phyloP scores from a whole-genome alignment of 1,284 basidiomycete genomes.

The Trichosporon ovoides region DNA sequence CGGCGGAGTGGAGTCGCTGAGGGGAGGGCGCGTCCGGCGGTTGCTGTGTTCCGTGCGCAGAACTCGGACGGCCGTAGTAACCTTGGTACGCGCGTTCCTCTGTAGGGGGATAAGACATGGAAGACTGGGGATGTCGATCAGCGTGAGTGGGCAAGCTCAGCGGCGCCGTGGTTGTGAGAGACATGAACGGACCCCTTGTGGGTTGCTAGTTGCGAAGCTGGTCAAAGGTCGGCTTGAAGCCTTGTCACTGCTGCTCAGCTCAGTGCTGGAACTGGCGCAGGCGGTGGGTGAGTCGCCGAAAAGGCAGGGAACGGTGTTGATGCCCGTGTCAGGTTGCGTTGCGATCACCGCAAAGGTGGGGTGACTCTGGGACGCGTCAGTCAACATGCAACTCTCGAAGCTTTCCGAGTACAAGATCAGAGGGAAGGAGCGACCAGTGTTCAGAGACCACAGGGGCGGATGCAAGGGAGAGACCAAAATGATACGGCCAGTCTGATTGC shows the following conservation, averaged over 20 bases:
- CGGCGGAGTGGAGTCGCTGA: slow-evolving; percentile 34
- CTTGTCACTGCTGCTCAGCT: not conserved
- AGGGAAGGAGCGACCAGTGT: not conserved
- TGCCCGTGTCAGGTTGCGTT: not conserved
- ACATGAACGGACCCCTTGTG: slow-evolving; percentile 15
- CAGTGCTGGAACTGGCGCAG: not conserved
- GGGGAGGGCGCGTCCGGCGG: slow-evolving; percentile 22
- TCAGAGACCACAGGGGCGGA: not conserved
- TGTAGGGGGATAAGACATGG: slow-evolving; percentile 23
- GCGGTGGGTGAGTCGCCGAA: not conserved
- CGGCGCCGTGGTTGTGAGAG: slow-evolving; percentile 21
- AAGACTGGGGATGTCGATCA: slow-evolving; percentile 14
- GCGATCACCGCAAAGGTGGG: not conserved
- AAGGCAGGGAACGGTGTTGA: not conserved
- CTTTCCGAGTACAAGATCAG: not conserved
- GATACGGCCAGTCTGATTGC: not conserved
- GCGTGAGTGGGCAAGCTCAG: slow-evolving; percentile 14
- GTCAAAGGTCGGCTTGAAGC: not conserved
- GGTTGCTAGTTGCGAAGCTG: not conserved
- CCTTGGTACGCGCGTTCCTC: slow-evolving; percentile 26
- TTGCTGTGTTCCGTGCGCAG: slow-evolving; percentile 29
- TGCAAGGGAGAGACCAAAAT: not conserved
- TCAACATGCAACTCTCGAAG: not conserved
- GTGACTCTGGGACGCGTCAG: not conserved
- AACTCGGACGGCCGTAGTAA: slow-evolving; percentile 33